Percentiles rank a stretch among this genome's conserved stretches.
Conservation (phyloP, 2,329 filamentous ascomycete genomes). For the Fusarium gaditjirri region DNA sequence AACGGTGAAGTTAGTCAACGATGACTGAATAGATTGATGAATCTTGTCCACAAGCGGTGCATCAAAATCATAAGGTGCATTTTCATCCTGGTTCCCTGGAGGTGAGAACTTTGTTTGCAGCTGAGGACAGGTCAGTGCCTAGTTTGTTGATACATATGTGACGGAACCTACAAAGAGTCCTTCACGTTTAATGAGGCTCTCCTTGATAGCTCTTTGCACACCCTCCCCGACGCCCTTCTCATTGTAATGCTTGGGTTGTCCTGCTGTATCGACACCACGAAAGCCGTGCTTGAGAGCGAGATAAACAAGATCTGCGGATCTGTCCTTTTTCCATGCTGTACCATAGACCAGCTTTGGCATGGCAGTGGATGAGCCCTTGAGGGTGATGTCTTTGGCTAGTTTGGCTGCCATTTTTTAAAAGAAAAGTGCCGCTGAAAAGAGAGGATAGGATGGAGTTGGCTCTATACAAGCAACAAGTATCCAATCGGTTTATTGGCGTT, state of each 20-base stretch:
- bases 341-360: conserved; percentile 75
- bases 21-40: conserved; percentile 72
- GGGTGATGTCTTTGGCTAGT: conserved; percentile 49
- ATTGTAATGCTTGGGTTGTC: conserved; percentile 81
- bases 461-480: not conserved
- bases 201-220: conserved; percentile 68
- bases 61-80: conserved; percentile 69
- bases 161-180: conserved; percentile 69
- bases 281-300: conserved; percentile 76
- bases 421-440: not conserved
- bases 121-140: conserved; percentile 49
- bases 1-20: conserved; percentile 70
- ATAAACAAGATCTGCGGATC: conserved; percentile 74
- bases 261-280: conserved; percentile 79
- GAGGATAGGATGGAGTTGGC: not conserved
- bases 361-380: conserved; percentile 47
- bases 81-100: conserved; percentile 67
- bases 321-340: conserved; percentile 85
- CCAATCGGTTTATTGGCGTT: not conserved
- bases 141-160: not conserved
- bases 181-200: conserved; percentile 64
- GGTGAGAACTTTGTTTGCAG: conserved; percentile 88
- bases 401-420: conserved; percentile 26
- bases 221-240: conserved; percentile 77
- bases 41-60: conserved; percentile 72